Conservation (phyloP, 2,329 filamentous ascomycete genomes). For the Calonectria pseudoturangicola region DNA sequence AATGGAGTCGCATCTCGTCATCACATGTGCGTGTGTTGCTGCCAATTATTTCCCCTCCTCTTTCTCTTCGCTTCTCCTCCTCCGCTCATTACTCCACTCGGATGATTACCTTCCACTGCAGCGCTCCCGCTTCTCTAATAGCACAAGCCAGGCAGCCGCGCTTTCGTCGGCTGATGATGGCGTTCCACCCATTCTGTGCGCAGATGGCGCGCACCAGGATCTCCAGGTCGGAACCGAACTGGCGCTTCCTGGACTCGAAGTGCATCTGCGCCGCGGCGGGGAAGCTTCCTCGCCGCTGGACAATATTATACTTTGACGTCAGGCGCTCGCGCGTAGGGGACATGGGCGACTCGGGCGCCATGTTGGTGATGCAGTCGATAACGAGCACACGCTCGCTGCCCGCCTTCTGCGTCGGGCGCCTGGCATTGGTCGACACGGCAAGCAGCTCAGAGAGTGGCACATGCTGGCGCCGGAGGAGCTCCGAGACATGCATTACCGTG, state of each 20-base stretch:
- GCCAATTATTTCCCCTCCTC: slow-evolving; percentile 26
- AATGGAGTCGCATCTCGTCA: not conserved
- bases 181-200: slow-evolving; percentile 84
- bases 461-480: slow-evolving; percentile 70
- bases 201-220: slow-evolving; percentile 83
- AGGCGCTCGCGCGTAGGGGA: slow-evolving; percentile 67
- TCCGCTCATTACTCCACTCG: slow-evolving; percentile 67
- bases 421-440: slow-evolving; percentile 57
- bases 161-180: slow-evolving; percentile 79
- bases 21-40: slow-evolving; percentile 1
- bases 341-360: slow-evolving; percentile 64
- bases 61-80: not conserved
- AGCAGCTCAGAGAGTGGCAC: slow-evolving; percentile 70
- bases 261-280: slow-evolving; percentile 71
- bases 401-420: slow-evolving; percentile 52
- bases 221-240: slow-evolving; percentile 80
- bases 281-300: slow-evolving; percentile 61
- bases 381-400: slow-evolving; percentile 69
- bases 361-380: slow-evolving; percentile 78
- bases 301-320: slow-evolving; percentile 56
- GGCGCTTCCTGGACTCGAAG: slow-evolving; percentile 73
- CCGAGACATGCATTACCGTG: slow-evolving; percentile 74
- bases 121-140: slow-evolving; percentile 82
- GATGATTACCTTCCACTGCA: slow-evolving; percentile 82
- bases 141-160: slow-evolving; percentile 84